A percentile compares a stretch with the other conserved stretches of the same genome.
These are phyloP conservation scores for Fusarium nematophilum DNA, from an alignment of 2,329 filamentous ascomycete species.

Conservation along the genomic window DNA sequence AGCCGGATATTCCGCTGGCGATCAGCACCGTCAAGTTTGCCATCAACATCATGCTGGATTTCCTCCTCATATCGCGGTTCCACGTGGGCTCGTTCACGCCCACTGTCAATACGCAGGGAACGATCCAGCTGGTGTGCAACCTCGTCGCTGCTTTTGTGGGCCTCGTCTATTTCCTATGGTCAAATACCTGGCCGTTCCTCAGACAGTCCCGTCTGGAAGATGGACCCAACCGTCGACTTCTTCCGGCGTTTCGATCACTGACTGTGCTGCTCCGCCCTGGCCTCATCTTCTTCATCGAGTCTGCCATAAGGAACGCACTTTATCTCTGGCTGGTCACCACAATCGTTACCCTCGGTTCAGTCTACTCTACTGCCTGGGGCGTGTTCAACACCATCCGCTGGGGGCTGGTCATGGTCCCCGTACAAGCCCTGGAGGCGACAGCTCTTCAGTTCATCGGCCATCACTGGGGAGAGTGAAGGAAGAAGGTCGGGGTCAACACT, in stretches of 20 bases:
- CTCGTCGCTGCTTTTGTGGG: constrained; percentile 66
- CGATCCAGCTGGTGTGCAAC: constrained; percentile 71
- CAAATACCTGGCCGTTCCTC: constrained; percentile 44
- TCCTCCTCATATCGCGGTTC: constrained; percentile 74
- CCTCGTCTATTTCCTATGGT: constrained; percentile 68
- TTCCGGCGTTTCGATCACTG: constrained; percentile 58
- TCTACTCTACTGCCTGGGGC: constrained; percentile 79
- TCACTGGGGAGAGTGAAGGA: constrained; percentile 67
- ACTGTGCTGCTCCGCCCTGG: constrained; percentile 67
- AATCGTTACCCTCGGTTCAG: constrained; percentile 70
- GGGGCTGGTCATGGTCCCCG: constrained; percentile 80
- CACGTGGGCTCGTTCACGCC: constrained; percentile 66
- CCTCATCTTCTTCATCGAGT: constrained; percentile 70
- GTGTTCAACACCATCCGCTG: constrained; percentile 80
- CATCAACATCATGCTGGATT: constrained; percentile 74
- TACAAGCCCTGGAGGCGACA: constrained; percentile 74
- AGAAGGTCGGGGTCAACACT: constrained; percentile 38
- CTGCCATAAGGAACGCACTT: constrained; percentile 73
- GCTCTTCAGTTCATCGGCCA: constrained; percentile 75
- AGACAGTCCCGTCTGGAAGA: background rate
- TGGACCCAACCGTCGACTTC: constrained; percentile 13
- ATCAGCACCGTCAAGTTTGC: constrained; percentile 73
- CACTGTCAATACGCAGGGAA: constrained; percentile 72
- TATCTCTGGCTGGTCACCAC: constrained; percentile 77
- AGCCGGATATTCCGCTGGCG: constrained; percentile 74